Evolutionary conservation across 1,284 basidiomycete species (phyloP), one percentile per base, ranked within the genome.

Genomic region (Chalciporus piperatoides): DNA sequence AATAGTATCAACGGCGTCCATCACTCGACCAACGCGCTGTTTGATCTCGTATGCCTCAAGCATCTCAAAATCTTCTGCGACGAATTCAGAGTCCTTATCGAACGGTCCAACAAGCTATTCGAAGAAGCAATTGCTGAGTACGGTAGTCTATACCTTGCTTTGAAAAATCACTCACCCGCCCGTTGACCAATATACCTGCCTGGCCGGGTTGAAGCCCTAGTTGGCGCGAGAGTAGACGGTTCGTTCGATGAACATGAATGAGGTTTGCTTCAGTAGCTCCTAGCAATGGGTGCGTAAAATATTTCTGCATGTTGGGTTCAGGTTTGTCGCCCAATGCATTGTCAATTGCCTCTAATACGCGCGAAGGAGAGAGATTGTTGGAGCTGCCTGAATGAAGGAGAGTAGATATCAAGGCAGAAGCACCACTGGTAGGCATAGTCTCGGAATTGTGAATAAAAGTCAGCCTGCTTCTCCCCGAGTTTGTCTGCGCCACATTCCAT

Each of bases 151-250:
- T 47, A 14, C 8, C 27, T 35, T 39, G 38, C 28, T 42, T 23
- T 23, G 5, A 23, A 9, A 24, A 0, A 37, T 27, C 17, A 64
- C 79, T 62, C 62, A 93, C 91, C 28, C 93, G 76, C 33, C 93
- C 93, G 58, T 96, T 96, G 44, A 90, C 71, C 33, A 94, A 58
- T 17, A 97, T 51, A 1, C 77, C 86, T 14, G 75, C 73, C 49
- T 83, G 68, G 0, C 84, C 83, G 1, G 79, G 75, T 10, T 67
- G 57, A 32, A 94, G 58, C 1, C 77, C 77, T 1, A 93, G 59
- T 39, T 77, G 75, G 19, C 75, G 70, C 4, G 71, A 69, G 21
- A 86, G 57, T 25, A 79, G 60, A 32, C 71, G 69, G 52, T 76
- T 72, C 0, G 72, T 63, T 38, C 64, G 71, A 5, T 78, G 58